Evolutionary conservation across 352 stramenopile genomes (phyloP).

Genomic region (Plasmopara muralis): DNA sequence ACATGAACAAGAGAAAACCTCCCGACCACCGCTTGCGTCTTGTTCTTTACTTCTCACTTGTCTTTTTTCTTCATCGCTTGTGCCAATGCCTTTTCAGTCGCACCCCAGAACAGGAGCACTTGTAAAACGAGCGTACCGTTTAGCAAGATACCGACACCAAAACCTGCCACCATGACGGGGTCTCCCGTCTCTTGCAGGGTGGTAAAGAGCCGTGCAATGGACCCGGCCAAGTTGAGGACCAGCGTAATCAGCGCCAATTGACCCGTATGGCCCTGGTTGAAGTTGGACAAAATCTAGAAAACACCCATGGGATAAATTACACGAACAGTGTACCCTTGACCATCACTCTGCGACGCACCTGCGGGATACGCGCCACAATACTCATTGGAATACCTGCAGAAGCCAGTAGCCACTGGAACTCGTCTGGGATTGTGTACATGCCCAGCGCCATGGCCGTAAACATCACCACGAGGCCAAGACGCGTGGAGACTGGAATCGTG

Average conservation of each 20-base stretch:
- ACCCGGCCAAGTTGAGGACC: slow-evolving; percentile 77
- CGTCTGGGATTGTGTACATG: slow-evolving; percentile 59
- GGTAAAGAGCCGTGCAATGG: slow-evolving; percentile 79
- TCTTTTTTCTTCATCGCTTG: slow-evolving; percentile 64
- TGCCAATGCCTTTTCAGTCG: slow-evolving; percentile 67
- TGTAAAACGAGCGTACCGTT: slow-evolving; percentile 77
- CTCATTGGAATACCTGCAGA: slow-evolving; percentile 71
- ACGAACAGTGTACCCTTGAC: slow-evolving; percentile 1
- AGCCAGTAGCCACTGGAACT: slow-evolving; percentile 69
- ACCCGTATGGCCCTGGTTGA: slow-evolving; percentile 86
- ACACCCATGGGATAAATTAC: slow-evolving; percentile 5
- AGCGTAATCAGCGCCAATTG: slow-evolving; percentile 83
- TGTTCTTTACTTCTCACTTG: slow-evolving; percentile 26
- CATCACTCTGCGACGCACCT: slow-evolving; percentile 30
- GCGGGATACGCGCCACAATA: slow-evolving; percentile 72
- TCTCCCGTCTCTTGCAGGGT: slow-evolving; percentile 84
- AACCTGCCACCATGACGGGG: slow-evolving; percentile 58
- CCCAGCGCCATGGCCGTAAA: slow-evolving; percentile 42
- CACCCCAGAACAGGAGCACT: slow-evolving; percentile 74
- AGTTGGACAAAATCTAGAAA: slow-evolving; percentile 75
- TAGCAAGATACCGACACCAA: slow-evolving; percentile 63
- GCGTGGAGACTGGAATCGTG: slow-evolving; percentile 43
- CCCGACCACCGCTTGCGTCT: not conserved
- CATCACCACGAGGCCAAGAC: slow-evolving; percentile 37
- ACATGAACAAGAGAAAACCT: slow-evolving; percentile 8